Evolutionary conservation across 1,139 yeast species (phyloP), one percentile per base, ranked within the genome.

Genomic region (Saccharomycopsis hybrid): DNA sequence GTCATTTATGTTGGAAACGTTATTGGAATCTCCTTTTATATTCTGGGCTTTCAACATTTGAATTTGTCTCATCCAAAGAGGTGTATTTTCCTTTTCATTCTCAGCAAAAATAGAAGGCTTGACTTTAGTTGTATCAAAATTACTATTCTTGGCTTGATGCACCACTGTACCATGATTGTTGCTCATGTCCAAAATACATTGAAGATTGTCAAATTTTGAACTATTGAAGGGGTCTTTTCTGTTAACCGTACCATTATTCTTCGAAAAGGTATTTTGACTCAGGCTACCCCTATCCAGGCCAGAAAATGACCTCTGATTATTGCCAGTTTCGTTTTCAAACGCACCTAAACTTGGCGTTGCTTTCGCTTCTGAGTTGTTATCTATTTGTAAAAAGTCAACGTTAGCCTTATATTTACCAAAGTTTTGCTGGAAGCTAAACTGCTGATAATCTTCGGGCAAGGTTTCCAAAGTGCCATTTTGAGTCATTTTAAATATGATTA

Each of bases 381-480:
- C n/a, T 11, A 45, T 13, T 13, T 42, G 39, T 4, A 33, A 32
- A 41, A 53, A 53, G 9, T 38, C 52, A 24, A 48, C 18, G 33
- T 51, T 51, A n/a, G 41, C 48, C 29, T 31, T 40, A 45, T 51
- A 53, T 40, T 53, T 53, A 5, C 44, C 46, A 38, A 24, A 39
- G 11, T 46, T 42, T 28, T 29, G 39, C 30, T n/a, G 41, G 33
- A 50, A 51, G 39, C 48, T 46, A 32, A 53, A 53, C 11, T 45
- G 46, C 29, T 45, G 52, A 40, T 53, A 53, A 37, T 53, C 35
- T 31, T 53, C 55, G 7, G 55, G 54, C 28, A 53, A 41, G 9
- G 55, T 53, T 37, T 53, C 54, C 27, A 53, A 39, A 5, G 55
- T n/a, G n/a, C n/a, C n/a, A n/a, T n/a, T n/a, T n/a, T n/a, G n/a